phyloP scores from a whole-genome alignment of 2,329 filamentous ascomycete genomes.

The Apiospora phragmitis region DNA sequence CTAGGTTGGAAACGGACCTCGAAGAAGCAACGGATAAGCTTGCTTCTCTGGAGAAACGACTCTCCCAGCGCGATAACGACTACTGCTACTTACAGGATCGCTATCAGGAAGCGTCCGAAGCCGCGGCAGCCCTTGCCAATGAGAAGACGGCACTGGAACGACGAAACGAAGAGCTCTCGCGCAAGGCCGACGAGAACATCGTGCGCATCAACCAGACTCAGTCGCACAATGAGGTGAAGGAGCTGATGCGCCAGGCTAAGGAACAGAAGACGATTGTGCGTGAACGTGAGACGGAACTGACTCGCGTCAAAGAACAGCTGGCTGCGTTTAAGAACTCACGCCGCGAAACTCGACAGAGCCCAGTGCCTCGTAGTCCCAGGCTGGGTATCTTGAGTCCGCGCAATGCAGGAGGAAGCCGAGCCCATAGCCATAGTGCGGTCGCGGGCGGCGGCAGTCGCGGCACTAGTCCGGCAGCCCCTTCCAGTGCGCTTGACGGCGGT shows the following conservation, averaged over 20 bases:
- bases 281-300: slow-evolving; percentile 55
- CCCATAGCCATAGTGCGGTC: slow-evolving; percentile 24
- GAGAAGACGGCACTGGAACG: slow-evolving; percentile 49
- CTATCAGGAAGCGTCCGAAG: slow-evolving; percentile 60
- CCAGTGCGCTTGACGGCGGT: slow-evolving; percentile 31
- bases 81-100: slow-evolving; percentile 57
- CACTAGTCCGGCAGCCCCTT: slow-evolving; percentile 46
- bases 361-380: slow-evolving; percentile 59
- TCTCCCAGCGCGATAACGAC: slow-evolving; percentile 41
- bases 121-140: slow-evolving; percentile 42
- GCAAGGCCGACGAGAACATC: slow-evolving; percentile 46
- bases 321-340: slow-evolving; percentile 47
- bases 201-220: slow-evolving; percentile 50
- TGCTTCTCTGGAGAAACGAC: slow-evolving; percentile 40
- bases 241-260: slow-evolving; percentile 38
- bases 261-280: slow-evolving; percentile 43
- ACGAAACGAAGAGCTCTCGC: slow-evolving; percentile 41
- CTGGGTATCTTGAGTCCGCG: slow-evolving; percentile 52
- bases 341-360: slow-evolving; percentile 56
- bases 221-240: slow-evolving; percentile 33
- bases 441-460: slow-evolving; percentile 47
- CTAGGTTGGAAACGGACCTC: slow-evolving; percentile 42
- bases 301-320: slow-evolving; percentile 49
- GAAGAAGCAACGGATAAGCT: slow-evolving; percentile 40
- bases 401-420: slow-evolving; percentile 24